Evolutionary conservation across 192 early-diverging fungal genomes (phyloP).

Genomic region (Cetraspora pellucida): DNA sequence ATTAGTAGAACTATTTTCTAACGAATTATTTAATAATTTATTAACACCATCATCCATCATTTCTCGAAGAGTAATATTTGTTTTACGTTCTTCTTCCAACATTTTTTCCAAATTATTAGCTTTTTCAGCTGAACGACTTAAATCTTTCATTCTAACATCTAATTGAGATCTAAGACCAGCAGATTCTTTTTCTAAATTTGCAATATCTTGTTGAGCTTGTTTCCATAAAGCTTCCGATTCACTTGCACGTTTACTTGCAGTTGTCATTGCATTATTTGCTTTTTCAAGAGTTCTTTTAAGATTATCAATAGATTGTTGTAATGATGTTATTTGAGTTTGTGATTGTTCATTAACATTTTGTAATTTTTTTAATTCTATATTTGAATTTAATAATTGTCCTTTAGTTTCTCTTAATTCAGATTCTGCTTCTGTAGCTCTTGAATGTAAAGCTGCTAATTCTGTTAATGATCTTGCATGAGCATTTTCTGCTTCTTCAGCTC

Average conservation of each 20-base stretch:
- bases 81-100: conserved; percentile 44
- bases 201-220: conserved; percentile 47
- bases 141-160: conserved; percentile 43
- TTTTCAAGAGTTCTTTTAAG: conserved; percentile 49
- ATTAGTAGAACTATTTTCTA: conserved; percentile 24
- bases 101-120: conserved; percentile 45
- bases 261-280: conserved; percentile 42
- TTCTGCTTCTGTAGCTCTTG: conserved; percentile 48
- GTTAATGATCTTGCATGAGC: conserved; percentile 51
- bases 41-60: conserved; percentile 50
- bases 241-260: conserved; percentile 45
- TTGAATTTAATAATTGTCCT: conserved; percentile 37
- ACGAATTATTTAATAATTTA: conserved; percentile 37
- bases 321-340: conserved; percentile 35
- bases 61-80: conserved; percentile 40
- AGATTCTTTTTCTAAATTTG: conserved; percentile 39
- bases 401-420: conserved; percentile 43
- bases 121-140: conserved; percentile 40
- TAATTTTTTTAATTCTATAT: conserved; percentile 43
- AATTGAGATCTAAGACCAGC: conserved; percentile 39
- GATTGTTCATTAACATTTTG: conserved; percentile 33
- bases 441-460: conserved; percentile 48
- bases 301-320: conserved; percentile 43
- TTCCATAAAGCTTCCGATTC: conserved; percentile 47
- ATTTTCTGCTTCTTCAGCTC: conserved; percentile 54